Evolutionary conservation across 2,329 filamentous ascomycete species (phyloP).

Genomic region (Pseudogymnoascus sp.): DNA sequence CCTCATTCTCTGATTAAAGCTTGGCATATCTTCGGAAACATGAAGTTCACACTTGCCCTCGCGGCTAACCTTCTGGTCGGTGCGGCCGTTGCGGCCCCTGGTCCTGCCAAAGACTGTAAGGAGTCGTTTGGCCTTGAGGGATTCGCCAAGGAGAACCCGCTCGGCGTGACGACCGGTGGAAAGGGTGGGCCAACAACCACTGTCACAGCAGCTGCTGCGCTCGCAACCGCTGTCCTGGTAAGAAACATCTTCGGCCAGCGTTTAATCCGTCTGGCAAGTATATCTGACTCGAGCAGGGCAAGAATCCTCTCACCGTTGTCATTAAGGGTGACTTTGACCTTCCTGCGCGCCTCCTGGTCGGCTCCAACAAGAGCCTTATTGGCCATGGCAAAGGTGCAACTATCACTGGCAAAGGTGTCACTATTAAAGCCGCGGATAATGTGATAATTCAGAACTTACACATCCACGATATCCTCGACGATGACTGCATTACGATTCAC

Average conservation of each 20-base stretch:
- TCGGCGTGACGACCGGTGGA: conserved; percentile 37
- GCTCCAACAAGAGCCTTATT: conserved; percentile 41
- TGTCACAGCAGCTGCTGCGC: conserved; percentile 37
- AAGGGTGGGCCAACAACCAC: conserved; percentile 38
- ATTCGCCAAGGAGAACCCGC: conserved; percentile 8
- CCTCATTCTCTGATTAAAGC: background rate
- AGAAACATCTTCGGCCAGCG: conserved; percentile 24
- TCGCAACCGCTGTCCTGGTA: conserved; percentile 32
- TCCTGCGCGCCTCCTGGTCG: conserved; percentile 17
- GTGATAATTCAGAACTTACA: conserved; percentile 52
- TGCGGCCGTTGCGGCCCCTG: background rate
- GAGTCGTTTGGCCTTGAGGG: background rate
- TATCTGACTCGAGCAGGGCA: conserved; percentile 27
- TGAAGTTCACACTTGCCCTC: background rate
- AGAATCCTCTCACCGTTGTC: conserved; percentile 37
- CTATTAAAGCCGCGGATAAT: conserved; percentile 41
- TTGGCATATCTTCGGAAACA: background rate
- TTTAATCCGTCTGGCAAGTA: background rate
- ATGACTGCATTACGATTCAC: conserved; percentile 47
- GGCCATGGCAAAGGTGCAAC: conserved; percentile 29
- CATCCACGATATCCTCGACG: conserved; percentile 41
- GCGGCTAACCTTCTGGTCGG: background rate
- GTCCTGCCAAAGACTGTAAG: background rate
- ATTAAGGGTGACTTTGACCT: conserved; percentile 33
- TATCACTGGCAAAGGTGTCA: conserved; percentile 40